These are phyloP conservation scores for Aphanomyces cochlioides DNA, from an alignment of 352 stramenopile species.

Conservation along the genomic window DNA sequence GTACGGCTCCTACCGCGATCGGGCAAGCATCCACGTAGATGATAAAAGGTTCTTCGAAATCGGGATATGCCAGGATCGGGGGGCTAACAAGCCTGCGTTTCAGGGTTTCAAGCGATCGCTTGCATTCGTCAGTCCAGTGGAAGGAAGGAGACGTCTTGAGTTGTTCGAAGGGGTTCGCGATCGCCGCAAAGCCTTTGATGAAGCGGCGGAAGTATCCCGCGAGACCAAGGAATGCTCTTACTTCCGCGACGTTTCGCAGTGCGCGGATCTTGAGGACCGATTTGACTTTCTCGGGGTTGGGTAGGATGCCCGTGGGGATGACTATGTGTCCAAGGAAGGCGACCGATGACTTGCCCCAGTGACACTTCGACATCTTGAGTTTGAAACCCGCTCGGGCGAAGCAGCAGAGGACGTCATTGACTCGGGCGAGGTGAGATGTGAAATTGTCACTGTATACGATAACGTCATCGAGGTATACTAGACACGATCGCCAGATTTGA, in stretches of 20 bases:
- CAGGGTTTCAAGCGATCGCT: not conserved
- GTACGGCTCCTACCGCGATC: too few relatives aligned
- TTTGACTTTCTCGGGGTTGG: too few relatives aligned
- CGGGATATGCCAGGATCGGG: not conserved
- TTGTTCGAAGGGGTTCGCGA: not conserved
- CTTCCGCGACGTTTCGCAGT: too few relatives aligned
- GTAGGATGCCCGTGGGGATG: too few relatives aligned
- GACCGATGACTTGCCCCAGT: not conserved
- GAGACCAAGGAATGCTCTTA: not conserved
- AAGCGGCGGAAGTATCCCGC: not conserved
- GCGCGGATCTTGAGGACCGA: too few relatives aligned
- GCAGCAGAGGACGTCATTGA: too few relatives aligned
- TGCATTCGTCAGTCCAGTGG: not conserved
- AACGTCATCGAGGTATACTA: too few relatives aligned
- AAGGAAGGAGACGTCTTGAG: not conserved
- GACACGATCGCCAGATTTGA: too few relatives aligned
- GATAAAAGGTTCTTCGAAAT: not conserved
- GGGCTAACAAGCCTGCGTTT: not conserved
- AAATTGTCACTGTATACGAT: too few relatives aligned
- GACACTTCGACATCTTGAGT: not conserved
- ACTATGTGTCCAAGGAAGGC: not conserved
- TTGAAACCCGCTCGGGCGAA: not conserved
- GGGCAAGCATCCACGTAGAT: not conserved
- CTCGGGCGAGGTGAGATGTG: too few relatives aligned
- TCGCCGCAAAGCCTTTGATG: not conserved